Conservation (phyloP, 2,329 filamentous ascomycete genomes). For the Diaporthe sp. region DNA sequence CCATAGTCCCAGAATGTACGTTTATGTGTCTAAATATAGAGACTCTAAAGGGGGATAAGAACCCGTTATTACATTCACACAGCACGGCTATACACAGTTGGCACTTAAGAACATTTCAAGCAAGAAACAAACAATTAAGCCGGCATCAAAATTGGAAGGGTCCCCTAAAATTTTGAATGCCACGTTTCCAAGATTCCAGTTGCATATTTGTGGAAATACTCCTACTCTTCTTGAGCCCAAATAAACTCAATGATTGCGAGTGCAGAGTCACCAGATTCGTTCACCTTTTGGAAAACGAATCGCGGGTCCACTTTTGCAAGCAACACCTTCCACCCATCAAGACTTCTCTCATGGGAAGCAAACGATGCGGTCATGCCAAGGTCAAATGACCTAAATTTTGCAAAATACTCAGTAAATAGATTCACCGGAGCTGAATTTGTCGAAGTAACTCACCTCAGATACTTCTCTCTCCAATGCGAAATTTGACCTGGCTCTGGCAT, state of each 20-base stretch:
- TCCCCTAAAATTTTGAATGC: no score
- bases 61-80: no score
- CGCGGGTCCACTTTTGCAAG: neutral
- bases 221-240: neutral
- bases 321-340: neutral
- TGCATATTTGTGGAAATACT: no score
- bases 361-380: neutral
- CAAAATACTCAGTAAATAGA: neutral
- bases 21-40: no score
- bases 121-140: no score
- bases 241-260: neutral
- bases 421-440: neutral
- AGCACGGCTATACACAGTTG: no score
- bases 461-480: neutral
- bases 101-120: no score
- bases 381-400: neutral
- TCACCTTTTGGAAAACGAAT: neutral
- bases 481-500: neutral
- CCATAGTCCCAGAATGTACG: no score
- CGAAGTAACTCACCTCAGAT: neutral
- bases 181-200: no score
- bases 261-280: neutral
- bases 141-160: no score
- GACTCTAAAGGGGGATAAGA: no score
- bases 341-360: neutral